These are phyloP conservation scores for Colletotrichum horii DNA, from an alignment of 2,329 filamentous ascomycete genomes.

Conservation along the genomic window DNA sequence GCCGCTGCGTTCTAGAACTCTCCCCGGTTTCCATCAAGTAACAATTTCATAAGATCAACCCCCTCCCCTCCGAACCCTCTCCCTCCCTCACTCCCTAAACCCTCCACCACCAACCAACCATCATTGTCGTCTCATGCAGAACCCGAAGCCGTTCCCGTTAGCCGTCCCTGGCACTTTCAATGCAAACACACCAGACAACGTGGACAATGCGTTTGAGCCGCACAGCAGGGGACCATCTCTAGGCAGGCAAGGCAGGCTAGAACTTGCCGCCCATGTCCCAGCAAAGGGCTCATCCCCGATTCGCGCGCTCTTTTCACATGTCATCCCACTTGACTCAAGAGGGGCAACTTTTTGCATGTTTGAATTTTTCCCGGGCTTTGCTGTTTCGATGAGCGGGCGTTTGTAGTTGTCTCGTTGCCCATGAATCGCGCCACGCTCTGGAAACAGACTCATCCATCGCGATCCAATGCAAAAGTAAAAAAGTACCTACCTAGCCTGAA, in stretches of 20 bases:
- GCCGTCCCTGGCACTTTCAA: not conserved
- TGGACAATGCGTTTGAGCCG: not conserved
- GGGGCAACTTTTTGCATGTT: not conserved
- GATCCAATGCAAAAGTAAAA: not conserved
- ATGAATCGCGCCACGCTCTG: not conserved
- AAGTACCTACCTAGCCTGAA: not conserved
- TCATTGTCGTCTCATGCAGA: not conserved
- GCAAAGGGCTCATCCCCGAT: not conserved
- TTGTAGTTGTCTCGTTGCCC: not conserved
- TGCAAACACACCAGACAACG: not conserved
- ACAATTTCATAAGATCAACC: constrained; percentile 15
- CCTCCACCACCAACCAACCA: not conserved
- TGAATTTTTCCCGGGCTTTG: not conserved
- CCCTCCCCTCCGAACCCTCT: not conserved
- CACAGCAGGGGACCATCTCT: not conserved
- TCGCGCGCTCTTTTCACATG: not conserved
- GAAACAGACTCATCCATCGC: not conserved
- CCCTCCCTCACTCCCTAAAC: not conserved
- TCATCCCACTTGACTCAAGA: not conserved
- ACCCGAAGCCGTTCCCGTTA: not conserved
- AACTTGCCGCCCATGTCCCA: not conserved
- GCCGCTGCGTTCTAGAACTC: not conserved
- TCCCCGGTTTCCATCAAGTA: not conserved
- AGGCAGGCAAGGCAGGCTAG: not conserved
- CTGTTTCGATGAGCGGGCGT: not conserved